Evolutionary conservation across 139 green algal species (phyloP).

Genomic region (Picochlorum costavermella): DNA sequence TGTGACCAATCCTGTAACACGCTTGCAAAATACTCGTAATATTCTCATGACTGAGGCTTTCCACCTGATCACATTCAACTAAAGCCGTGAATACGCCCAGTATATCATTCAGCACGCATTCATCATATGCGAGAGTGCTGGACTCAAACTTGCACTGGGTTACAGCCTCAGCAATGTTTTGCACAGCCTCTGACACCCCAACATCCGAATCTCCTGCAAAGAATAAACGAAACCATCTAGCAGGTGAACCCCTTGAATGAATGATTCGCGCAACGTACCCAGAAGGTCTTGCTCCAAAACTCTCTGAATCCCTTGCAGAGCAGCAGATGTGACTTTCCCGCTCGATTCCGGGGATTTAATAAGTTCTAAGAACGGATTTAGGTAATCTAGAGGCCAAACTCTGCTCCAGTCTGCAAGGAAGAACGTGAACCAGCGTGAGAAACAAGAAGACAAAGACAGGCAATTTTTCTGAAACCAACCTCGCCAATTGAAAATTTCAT

Average conservation of each 20-base stretch:
- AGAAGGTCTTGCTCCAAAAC: conserved; percentile 70
- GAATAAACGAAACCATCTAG: neutral
- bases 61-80: conserved; percentile 39
- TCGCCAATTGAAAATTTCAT: conserved; percentile 72
- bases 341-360: conserved; percentile 80
- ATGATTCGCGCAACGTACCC: conserved; percentile 16
- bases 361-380: conserved; percentile 84
- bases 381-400: conserved; percentile 72
- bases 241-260: neutral
- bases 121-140: conserved; percentile 78
- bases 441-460: neutral
- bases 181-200: conserved; percentile 59
- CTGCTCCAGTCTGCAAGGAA: conserved; percentile 50
- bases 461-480: conserved; percentile 18
- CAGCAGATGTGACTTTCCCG: conserved; percentile 79
- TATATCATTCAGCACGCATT: conserved; percentile 91
- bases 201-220: conserved; percentile 27
- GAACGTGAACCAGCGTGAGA: neutral
- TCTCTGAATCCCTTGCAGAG: conserved; percentile 68
- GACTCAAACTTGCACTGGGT: conserved; percentile 91
- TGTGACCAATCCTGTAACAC: conserved; percentile 73
- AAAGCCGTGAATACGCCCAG: conserved; percentile 73
- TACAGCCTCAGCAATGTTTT: conserved; percentile 73
- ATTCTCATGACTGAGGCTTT: conserved; percentile 55
- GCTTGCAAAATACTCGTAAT: conserved; percentile 68